Percentiles rank a stretch among this genome's conserved stretches.
These are phyloP conservation scores for Trichoderma afroharzianum DNA, from an alignment of 2,329 filamentous ascomycete species.

Conservation along the genomic window DNA sequence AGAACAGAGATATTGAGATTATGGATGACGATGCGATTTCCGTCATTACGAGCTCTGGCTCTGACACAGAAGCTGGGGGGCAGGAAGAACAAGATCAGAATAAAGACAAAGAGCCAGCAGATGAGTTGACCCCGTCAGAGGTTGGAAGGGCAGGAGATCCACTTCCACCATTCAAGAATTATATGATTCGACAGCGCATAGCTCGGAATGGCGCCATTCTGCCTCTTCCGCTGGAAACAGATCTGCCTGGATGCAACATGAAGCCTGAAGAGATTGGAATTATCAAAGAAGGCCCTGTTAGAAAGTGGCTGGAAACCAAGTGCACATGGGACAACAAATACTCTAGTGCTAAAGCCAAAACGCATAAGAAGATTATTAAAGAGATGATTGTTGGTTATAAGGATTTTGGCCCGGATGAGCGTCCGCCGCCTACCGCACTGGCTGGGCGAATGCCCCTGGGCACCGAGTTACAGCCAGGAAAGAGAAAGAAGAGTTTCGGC, in stretches of 20 bases:
- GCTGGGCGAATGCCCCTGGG: slow-evolving; percentile 61
- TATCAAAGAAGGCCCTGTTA: slow-evolving; percentile 74
- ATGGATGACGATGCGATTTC: slow-evolving; percentile 74
- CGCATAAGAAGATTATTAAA: slow-evolving; percentile 69
- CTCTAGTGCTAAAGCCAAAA: slow-evolving; percentile 61
- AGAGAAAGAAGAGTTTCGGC: slow-evolving; percentile 66
- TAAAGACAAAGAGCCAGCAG: slow-evolving; percentile 23
- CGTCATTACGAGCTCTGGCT: slow-evolving; percentile 61
- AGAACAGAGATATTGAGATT: slow-evolving; percentile 76
- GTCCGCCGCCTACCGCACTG: slow-evolving; percentile 78
- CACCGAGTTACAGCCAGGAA: slow-evolving; percentile 42
- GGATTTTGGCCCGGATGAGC: slow-evolving; percentile 66
- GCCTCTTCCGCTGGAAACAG: slow-evolving; percentile 59
- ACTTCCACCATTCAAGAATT: slow-evolving; percentile 70
- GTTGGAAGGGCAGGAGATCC: slow-evolving; percentile 86
- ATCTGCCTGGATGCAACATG: slow-evolving; percentile 64
- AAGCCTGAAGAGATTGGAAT: slow-evolving; percentile 66
- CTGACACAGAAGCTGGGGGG: slow-evolving; percentile 29
- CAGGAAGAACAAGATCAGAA: slow-evolving; percentile 19
- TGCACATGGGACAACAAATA: slow-evolving; percentile 71
- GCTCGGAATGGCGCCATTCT: slow-evolving; percentile 73
- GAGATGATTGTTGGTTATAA: slow-evolving; percentile 71
- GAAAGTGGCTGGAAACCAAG: slow-evolving; percentile 78
- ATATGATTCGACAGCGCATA: slow-evolving; percentile 91
- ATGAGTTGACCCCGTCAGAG: slow-evolving; percentile 27